Percentiles rank a stretch among this genome's conserved stretches.
phyloP scores from a whole-genome alignment of 2,329 filamentous ascomycete genomes.

The Epichloe gansuensis region DNA sequence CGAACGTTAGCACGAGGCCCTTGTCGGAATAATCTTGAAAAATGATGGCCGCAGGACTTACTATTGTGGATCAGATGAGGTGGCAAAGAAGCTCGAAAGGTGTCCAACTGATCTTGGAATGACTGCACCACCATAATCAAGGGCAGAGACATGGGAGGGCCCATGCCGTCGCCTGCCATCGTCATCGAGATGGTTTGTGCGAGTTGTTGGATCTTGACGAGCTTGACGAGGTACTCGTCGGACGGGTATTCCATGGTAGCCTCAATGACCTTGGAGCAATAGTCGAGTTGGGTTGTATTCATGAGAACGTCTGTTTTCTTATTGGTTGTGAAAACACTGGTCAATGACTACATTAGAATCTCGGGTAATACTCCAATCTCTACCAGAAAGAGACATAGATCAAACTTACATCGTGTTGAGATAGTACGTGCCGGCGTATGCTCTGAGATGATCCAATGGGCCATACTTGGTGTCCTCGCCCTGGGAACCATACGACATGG shows the following conservation, averaged over 20 bases:
- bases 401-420: slow-evolving; percentile 32
- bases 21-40: neutral
- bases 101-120: slow-evolving; percentile 31
- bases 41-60: slow-evolving; percentile 10
- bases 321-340: slow-evolving; percentile 30
- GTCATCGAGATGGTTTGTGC: slow-evolving; percentile 32
- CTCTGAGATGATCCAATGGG: slow-evolving; percentile 31
- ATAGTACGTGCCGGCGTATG: slow-evolving; percentile 37
- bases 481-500: slow-evolving; percentile 15
- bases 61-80: slow-evolving; percentile 21
- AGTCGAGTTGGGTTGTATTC: slow-evolving; percentile 30
- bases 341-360: neutral
- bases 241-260: slow-evolving; percentile 28
- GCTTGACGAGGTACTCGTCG: slow-evolving; percentile 30
- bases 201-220: slow-evolving; percentile 35
- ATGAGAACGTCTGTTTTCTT: slow-evolving; percentile 36
- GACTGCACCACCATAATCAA: slow-evolving; percentile 28
- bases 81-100: slow-evolving; percentile 24
- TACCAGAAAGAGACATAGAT: neutral
- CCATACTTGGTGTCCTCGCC: slow-evolving; percentile 14
- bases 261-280: slow-evolving; percentile 30
- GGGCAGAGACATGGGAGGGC: slow-evolving; percentile 24
- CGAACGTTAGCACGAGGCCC: neutral
- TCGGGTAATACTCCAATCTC: too few species aligned
- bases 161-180: slow-evolving; percentile 19